A percentile compares a stretch with the other conserved stretches of the same genome.
Evolutionary conservation across 306 rosid species (phyloP).

Genomic region (Vachellia pachyceras): DNA sequence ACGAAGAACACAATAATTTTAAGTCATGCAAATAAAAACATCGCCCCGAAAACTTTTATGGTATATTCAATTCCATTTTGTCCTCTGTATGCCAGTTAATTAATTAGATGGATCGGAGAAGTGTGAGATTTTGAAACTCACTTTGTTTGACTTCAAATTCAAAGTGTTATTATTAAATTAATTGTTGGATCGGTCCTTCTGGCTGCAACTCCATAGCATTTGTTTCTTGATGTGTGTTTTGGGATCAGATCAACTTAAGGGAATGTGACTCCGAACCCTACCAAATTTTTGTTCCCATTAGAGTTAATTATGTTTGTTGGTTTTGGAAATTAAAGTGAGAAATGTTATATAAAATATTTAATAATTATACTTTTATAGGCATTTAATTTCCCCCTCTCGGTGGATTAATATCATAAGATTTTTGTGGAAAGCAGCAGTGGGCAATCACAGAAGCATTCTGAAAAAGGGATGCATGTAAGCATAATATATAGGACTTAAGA

Average conservation of each 20-base stretch:
- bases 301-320: no score
- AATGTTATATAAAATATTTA: no score
- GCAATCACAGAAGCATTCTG: no score
- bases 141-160: slow-evolving; percentile 44
- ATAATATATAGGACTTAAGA: no score
- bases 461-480: no score
- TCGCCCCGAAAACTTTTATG: background rate
- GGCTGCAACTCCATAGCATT: slow-evolving; percentile 23
- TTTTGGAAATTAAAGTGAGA: background rate
- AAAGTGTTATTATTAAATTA: slow-evolving; percentile 12
- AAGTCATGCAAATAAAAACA: background rate
- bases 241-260: background rate
- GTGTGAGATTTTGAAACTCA: slow-evolving; percentile 21
- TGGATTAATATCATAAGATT: no score
- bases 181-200: background rate
- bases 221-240: background rate
- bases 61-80: background rate
- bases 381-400: no score
- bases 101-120: background rate
- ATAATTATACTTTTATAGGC: no score
- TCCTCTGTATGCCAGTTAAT: no score
- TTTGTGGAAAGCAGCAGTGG: no score
- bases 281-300: no score
- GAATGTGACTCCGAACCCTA: no score
- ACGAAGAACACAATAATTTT: slow-evolving; percentile 36